Percentiles rank a stretch among this genome's conserved stretches.
These are phyloP conservation scores for Capronia coronata DNA, from an alignment of 2,329 filamentous ascomycete species.

Conservation along the genomic window DNA sequence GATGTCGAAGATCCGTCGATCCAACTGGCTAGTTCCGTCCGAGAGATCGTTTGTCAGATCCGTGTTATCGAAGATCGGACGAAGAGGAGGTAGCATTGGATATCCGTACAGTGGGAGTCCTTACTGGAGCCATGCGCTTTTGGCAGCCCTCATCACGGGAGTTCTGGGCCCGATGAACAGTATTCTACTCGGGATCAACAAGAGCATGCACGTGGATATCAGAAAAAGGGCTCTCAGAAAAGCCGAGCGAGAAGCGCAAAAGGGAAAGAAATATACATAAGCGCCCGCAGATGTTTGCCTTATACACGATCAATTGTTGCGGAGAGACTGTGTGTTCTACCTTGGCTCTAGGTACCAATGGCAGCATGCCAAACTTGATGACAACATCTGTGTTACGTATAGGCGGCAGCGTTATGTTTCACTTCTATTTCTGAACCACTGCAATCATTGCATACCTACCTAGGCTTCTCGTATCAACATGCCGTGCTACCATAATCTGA, in stretches of 20 bases:
- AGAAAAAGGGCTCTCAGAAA: conserved; percentile 76
- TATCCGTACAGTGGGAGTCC: conserved; percentile 82
- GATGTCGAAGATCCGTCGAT: conserved; percentile 90
- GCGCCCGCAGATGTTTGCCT: not conserved
- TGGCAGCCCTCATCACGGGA: conserved; percentile 69
- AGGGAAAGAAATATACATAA: conserved; percentile 21
- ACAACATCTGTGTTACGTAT: too few relatives aligned
- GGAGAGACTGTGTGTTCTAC: too few relatives aligned
- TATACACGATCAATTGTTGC: too few relatives aligned
- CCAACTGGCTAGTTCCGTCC: conserved; percentile 70
- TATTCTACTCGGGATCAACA: conserved; percentile 55
- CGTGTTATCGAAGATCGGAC: conserved; percentile 71
- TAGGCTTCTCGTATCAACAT: too few relatives aligned
- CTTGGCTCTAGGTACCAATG: not conserved
- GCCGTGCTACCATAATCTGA: too few relatives aligned
- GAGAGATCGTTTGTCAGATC: conserved; percentile 75
- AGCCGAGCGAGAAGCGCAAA: conserved; percentile 47
- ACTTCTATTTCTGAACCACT: too few relatives aligned
- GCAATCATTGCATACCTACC: too few relatives aligned
- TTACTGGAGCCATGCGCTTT: conserved; percentile 83
- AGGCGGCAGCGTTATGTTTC: too few relatives aligned
- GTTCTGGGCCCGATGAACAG: conserved; percentile 54
- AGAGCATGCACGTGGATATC: conserved; percentile 72
- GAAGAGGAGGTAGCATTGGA: conserved; percentile 67
- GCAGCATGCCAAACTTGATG: too few relatives aligned